Conservation (phyloP, 2,329 filamentous ascomycete species). For the Aspergillus costaricaensis region DNA sequence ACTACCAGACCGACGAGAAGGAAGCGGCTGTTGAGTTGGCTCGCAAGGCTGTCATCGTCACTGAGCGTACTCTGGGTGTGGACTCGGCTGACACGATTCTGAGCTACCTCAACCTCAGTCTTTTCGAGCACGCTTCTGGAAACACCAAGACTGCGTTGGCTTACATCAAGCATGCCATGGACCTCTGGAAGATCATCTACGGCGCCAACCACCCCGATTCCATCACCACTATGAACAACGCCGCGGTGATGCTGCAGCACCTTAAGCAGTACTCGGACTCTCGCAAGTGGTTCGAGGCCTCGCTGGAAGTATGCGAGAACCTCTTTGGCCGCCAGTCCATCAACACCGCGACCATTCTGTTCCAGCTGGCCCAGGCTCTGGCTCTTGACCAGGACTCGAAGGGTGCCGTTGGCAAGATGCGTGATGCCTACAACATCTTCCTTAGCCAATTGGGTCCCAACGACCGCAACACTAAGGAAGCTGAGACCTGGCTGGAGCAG, state of each 20-base stretch:
- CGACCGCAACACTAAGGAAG: slow-evolving; percentile 97
- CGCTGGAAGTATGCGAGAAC: slow-evolving; percentile 82
- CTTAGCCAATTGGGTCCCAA: slow-evolving; percentile 79
- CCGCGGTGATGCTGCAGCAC: slow-evolving; percentile 95
- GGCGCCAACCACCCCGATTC: slow-evolving; percentile 92
- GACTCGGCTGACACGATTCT: slow-evolving; percentile 93
- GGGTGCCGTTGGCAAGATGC: slow-evolving; percentile 87
- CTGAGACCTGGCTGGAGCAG: slow-evolving; percentile 93
- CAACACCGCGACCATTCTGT: slow-evolving; percentile 90
- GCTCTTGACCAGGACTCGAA: slow-evolving; percentile 96
- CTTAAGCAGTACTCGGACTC: slow-evolving; percentile 95
- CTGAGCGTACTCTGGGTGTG: slow-evolving; percentile 88
- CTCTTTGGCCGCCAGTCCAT: slow-evolving; percentile 88
- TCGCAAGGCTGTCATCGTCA: slow-evolving; percentile 93
- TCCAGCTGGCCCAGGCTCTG: slow-evolving; percentile 94
- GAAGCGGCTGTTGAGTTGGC: slow-evolving; percentile 92
- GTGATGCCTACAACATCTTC: slow-evolving; percentile 96
- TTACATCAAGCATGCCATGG: slow-evolving; percentile 88
- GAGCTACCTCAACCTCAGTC: slow-evolving; percentile 90
- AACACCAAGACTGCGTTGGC: slow-evolving; percentile 85
- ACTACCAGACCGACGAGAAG: slow-evolving; percentile 98
- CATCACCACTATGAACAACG: slow-evolving; percentile 98
- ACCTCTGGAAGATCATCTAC: slow-evolving; percentile 97
- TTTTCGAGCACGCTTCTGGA: slow-evolving; percentile 90
- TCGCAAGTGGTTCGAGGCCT: slow-evolving; percentile 93